Evolutionary conservation across 148 eudicot species (phyloP), one percentile per base, ranked within the genome.

Genomic region (Bassia scoparia): DNA sequence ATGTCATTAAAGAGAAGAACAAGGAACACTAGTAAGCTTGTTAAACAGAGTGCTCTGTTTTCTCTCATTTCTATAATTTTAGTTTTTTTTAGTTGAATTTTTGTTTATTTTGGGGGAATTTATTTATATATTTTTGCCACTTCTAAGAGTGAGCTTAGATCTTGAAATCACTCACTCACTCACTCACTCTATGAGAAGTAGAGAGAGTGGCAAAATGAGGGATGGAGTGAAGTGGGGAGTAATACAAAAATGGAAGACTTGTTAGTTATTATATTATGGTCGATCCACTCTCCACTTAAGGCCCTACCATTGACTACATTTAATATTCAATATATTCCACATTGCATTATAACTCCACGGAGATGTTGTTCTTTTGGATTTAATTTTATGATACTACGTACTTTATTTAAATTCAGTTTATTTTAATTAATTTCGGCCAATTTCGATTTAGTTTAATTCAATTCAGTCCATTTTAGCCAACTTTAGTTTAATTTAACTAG

Each of bases 21-120:
- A 30, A 62, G 24, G 17, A 76, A 16, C 20, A 60, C 21, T 29
- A 76, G n/a, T 27, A 50, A 66, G 34, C 33, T 58, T 34, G 58
- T 70, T 8, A 73, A 81, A 7, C 66, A 70, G 62, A 61, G 38
- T 77, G 66, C 44, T 69, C 75, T 79, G 73, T 38, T 66, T 68
- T 58, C 73, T 68, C 68, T 43, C 79, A 70, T 66, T 66, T 62
- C n/a, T 23, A 20, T 55, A 4, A 4, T 16, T 20, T 35, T 7
- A 17, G 1, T 18, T 61, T 68, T 60, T 67, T 21, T 30, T 38
- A 35, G 11, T 44, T 33, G 41, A 18, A 31, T 46, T 69, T 70
- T 73, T 81, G 46, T 67, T 75, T 44, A 44, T 38, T 38, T 43
- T 31, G 54, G 49, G 26, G 17, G 14, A 10, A 30, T 48, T 72